Conservation (phyloP, 2,329 filamentous ascomycete species). For the Monosporascus sp. region DNA sequence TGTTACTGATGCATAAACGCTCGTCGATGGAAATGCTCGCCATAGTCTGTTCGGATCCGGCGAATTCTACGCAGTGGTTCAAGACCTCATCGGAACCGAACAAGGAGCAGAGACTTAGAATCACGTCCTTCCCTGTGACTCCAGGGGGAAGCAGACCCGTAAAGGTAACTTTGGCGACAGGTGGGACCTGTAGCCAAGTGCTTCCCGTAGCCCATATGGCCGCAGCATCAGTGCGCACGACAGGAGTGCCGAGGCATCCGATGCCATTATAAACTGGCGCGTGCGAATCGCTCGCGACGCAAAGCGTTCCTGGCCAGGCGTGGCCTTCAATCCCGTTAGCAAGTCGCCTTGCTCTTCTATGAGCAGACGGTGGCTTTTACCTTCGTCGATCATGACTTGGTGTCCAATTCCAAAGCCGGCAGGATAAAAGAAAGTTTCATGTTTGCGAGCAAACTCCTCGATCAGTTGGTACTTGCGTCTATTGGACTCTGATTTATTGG, state of each 20-base stretch:
- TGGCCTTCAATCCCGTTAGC: slow-evolving; percentile 37
- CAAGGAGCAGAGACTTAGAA: slow-evolving; percentile 79
- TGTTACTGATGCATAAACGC: slow-evolving; percentile 70
- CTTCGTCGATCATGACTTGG: slow-evolving; percentile 87
- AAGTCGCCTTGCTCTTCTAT: neutral
- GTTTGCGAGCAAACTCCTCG: slow-evolving; percentile 71
- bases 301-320: slow-evolving; percentile 77
- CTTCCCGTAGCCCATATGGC: slow-evolving; percentile 77
- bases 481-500: slow-evolving; percentile 74
- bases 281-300: slow-evolving; percentile 75
- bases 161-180: slow-evolving; percentile 74
- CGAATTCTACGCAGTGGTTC: slow-evolving; percentile 88
- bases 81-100: slow-evolving; percentile 86
- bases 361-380: slow-evolving; percentile 20
- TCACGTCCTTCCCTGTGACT: slow-evolving; percentile 91
- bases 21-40: slow-evolving; percentile 66
- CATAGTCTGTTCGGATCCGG: slow-evolving; percentile 74
- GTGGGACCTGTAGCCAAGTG: slow-evolving; percentile 88
- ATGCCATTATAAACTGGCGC: slow-evolving; percentile 81
- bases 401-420: slow-evolving; percentile 82
- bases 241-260: slow-evolving; percentile 69
- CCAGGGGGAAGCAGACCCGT: slow-evolving; percentile 70
- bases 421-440: slow-evolving; percentile 73
- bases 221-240: slow-evolving; percentile 85
- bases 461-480: slow-evolving; percentile 81